Evolutionary conservation across 768 basidiomycete species (phyloP), one percentile per base, ranked within the genome.

Genomic region (Neoboletus subvelutipes): DNA sequence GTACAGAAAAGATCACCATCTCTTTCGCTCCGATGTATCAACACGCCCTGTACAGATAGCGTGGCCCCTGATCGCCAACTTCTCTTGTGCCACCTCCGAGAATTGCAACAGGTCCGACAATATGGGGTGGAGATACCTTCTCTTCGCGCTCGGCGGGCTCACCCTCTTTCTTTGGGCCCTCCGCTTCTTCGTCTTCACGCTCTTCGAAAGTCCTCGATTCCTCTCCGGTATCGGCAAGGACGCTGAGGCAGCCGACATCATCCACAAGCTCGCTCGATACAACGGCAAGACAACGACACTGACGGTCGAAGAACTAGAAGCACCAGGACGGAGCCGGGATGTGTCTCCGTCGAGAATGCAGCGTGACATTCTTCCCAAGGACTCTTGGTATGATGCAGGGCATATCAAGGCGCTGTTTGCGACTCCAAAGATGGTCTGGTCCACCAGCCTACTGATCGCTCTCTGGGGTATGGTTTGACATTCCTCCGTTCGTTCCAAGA

Each of bases 41-140:
- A 55, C 24, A 12, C 5, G 6, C 18, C 3, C 3, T 17, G n/a
- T 43, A 26, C 40, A 82, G 81, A 64, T 86, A 57, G 83, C 83
- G 1, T 85, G 84, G 83, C 82, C 84, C 2, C 65, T 86, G 26
- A 80, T 85, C 15, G 73, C 80, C 15, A 80, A 82, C 59, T 78
- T 79, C 57, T 81, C 84, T 7, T 85, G 84, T 58, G 52, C 75
- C 0, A 60, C 67, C 4, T 18, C 71, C 0, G 56, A 54, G 7
- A 62, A 71, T 4, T 81, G 81, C 57, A 56, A 73, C 37, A 76
- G 72, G 47, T 66, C 73, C 3, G 60, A 79, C 20, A 86, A 85
- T 60, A 85, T 83, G 83, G 84, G 85, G 24, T 86, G 85, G 84
- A 74, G 85, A 29, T 85, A 85, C 63, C 76, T 84, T 26, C 69